Evolutionary conservation across 2,329 filamentous ascomycete genomes (phyloP), one percentile per base, ranked within the genome.

Genomic region (Pseudogymnoascus sp.): DNA sequence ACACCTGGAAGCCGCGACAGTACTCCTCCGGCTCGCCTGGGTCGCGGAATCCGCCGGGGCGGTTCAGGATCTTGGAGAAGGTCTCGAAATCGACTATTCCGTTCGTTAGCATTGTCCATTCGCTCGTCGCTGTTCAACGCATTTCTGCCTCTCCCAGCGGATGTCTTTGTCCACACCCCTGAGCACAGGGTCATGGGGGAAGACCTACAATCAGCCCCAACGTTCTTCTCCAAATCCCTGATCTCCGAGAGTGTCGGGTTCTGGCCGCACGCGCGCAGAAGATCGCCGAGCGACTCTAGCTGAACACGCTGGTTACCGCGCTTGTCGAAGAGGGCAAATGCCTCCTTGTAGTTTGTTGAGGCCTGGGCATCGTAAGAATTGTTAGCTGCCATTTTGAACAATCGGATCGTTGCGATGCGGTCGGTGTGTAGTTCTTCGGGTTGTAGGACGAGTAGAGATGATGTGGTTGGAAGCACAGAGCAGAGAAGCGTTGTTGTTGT

Each of bases 281-380:
- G 84, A 75, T 99, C 94, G 69, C 94, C 94, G 62, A 99, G 85
- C 66, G 87, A 88, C 67, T 93, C 89, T 74, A 92, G 81, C 39
- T 89, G 78, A 69, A 97, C 94, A 70, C 92, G 92, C 73, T 93
- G 92, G 74, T 90, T 96, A 74, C 94, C 94, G 76, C 94, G 93
- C 87, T 97, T 97, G 83, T 99, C 94, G 82, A 97, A 99, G 75
- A 99, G 89, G 71, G 92, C 92, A 79, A 99, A 99, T 69, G 94
- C 94, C 87, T 99, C 94, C 83, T 97, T 97, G 90, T 97, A 99
- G 88, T 99, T 97, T 80, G 93, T 97, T 64, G 83, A 86, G 75
- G 84, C 84, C 84, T 87, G 83, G 54, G 76, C 64, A 59, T 72
- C 70, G 67, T 70, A 69, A 35, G 32, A 35, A 38, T 58, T 58